These are phyloP conservation scores for Verticillium tricorpus DNA, from an alignment of 2,329 filamentous ascomycete genomes.

Conservation along the genomic window DNA sequence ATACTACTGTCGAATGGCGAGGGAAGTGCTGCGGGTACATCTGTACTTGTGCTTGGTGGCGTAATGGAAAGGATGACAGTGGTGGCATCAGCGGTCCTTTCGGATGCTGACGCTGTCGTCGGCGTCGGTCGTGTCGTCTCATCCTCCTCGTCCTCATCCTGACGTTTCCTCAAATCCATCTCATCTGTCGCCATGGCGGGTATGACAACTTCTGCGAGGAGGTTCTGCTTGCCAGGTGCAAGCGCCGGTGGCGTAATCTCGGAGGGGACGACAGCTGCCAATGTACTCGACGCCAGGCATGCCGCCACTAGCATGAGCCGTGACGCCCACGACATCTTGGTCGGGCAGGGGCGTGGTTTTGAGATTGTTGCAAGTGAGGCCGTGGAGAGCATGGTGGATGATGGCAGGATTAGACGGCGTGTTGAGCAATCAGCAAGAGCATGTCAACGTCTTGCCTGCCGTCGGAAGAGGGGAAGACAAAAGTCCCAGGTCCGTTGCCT, in stretches of 20 bases:
- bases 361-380: neutral
- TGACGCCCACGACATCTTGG: neutral
- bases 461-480: neutral
- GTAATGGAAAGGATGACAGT: constrained; percentile 7
- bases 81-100: neutral
- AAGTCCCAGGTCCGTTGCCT: neutral
- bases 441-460: neutral
- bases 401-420: neutral
- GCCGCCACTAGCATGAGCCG: neutral
- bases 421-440: neutral
- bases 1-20: constrained; percentile 64
- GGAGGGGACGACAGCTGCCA: neutral
- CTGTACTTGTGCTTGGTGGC: constrained; percentile 19
- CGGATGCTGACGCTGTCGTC: neutral
- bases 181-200: neutral
- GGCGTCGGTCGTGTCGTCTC: constrained; percentile 2
- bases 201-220: neutral
- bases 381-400: neutral
- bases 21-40: constrained; percentile 43
- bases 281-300: neutral
- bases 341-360: neutral
- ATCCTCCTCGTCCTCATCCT: constrained; percentile 16
- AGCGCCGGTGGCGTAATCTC: neutral
- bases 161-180: constrained; percentile 18
- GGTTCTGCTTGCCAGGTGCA: neutral